Percentiles rank a stretch among this genome's conserved stretches.
These are phyloP conservation scores for Aspergillus coremiiformis DNA, from an alignment of 495 filamentous ascomycete genomes.

Conservation along the genomic window DNA sequence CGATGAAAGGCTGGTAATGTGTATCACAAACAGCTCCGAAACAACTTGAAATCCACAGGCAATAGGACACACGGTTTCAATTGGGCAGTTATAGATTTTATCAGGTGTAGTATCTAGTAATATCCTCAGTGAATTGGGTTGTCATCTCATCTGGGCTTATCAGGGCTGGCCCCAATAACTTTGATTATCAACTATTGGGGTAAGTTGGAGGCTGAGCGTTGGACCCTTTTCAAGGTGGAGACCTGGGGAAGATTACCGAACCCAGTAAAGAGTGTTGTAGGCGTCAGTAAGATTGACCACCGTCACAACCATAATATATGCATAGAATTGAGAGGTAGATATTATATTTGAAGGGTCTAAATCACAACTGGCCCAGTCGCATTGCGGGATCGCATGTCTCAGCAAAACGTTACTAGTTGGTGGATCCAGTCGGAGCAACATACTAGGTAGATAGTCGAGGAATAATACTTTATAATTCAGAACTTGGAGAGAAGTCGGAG, in stretches of 20 bases:
- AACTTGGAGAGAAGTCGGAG: no score
- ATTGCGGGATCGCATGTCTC: neutral
- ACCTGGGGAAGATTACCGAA: neutral
- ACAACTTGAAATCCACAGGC: neutral
- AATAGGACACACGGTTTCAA: no score
- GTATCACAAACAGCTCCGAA: neutral
- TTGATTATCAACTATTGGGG: neutral
- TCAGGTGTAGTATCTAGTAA: no score
- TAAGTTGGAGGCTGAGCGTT: no score
- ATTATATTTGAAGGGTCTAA: neutral
- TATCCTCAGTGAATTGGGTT: neutral
- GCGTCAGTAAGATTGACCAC: no score
- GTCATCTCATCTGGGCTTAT: neutral
- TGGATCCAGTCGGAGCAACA: neutral
- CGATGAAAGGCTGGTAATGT: neutral
- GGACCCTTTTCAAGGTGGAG: neutral
- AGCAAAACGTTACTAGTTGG: neutral
- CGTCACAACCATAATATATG: no score
- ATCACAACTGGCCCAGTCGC: neutral
- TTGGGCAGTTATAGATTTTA: no score
- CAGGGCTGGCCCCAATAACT: neutral
- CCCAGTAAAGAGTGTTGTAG: no score
- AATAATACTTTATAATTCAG: no score
- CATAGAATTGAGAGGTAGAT: no score
- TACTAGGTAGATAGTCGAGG: no score